Percentiles rank a stretch among this genome's conserved stretches.
Evolutionary conservation across 768 basidiomycete genomes (phyloP).

Genomic region (Mrakia blollopis): DNA sequence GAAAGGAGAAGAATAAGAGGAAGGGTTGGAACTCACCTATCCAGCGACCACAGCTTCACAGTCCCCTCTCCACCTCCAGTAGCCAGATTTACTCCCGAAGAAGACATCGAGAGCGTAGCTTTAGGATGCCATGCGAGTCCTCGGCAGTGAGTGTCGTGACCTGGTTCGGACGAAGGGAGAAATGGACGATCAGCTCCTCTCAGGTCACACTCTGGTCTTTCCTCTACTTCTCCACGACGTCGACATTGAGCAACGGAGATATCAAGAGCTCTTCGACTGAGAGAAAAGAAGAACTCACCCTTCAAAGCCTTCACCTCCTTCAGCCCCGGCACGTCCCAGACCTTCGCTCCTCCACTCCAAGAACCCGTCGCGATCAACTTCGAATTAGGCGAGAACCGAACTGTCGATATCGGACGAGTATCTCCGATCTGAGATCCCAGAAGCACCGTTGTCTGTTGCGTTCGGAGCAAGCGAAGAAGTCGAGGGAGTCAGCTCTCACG

Average conservation of each 20-base stretch:
- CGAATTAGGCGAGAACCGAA: conserved; percentile 90
- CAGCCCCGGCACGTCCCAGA: conserved; percentile 93
- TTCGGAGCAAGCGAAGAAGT: neutral
- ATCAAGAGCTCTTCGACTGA: no score
- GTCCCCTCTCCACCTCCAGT: conserved; percentile 84
- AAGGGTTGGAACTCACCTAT: conserved; percentile 55
- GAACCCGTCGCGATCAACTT: conserved; percentile 83
- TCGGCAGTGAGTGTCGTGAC: conserved; percentile 84
- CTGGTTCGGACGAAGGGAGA: conserved; percentile 46
- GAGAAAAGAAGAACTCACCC: conserved; percentile 50
- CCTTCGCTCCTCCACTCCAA: conserved; percentile 90
- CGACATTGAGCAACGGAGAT: no score
- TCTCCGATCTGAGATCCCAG: conserved; percentile 98
- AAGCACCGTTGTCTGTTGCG: conserved; percentile 50
- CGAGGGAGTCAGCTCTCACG: conserved; percentile 42
- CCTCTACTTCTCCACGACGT: neutral
- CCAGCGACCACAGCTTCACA: conserved; percentile 83
- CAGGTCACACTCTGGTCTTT: no score
- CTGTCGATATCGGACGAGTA: conserved; percentile 86
- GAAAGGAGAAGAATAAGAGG: neutral
- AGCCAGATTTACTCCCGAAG: conserved; percentile 69
- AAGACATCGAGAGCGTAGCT: conserved; percentile 67
- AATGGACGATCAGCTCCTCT: neutral
- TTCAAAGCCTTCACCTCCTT: conserved; percentile 68
- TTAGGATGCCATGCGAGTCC: conserved; percentile 97